A percentile compares a stretch with the other conserved stretches of the same genome.
Evolutionary conservation across 2,329 filamentous ascomycete species (phyloP).

Genomic region (Aspergillus fumigatiaffinis): DNA sequence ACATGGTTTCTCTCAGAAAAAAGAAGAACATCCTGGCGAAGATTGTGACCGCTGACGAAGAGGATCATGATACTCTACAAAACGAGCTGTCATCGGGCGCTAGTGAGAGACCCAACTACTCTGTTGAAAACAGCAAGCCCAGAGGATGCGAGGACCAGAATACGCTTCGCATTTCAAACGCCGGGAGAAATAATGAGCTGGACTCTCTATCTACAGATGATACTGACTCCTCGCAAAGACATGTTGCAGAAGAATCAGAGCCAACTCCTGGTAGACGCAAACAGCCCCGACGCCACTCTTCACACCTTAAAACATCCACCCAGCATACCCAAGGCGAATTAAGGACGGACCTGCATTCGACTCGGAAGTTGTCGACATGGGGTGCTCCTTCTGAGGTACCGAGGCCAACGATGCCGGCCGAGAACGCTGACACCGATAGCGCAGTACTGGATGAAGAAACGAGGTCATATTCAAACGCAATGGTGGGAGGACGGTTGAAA

Average conservation of each 20-base stretch:
- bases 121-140: background rate
- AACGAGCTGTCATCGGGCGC: background rate
- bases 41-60: conserved; percentile 7
- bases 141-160: background rate
- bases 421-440: conserved; percentile 10
- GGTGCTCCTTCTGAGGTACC: background rate
- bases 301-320: conserved; percentile 21
- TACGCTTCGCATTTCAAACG: background rate
- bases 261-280: conserved; percentile 9
- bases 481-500: conserved; percentile 14
- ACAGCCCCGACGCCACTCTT: conserved; percentile 31
- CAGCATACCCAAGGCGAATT: conserved; percentile 1
- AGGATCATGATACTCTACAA: background rate
- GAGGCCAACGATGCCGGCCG: conserved; percentile 1
- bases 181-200: background rate
- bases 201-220: background rate
- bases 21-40: conserved; percentile 25
- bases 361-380: background rate
- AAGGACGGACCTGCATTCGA: background rate
- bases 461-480: background rate
- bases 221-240: background rate
- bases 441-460: background rate
- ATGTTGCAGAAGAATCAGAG: background rate
- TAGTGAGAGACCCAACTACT: background rate
- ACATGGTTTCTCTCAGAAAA: conserved; percentile 29